A percentile compares a stretch with the other conserved stretches of the same genome.
Evolutionary conservation across 129 eudicot genomes (phyloP).

Genomic region (Helianthus annuus): DNA sequence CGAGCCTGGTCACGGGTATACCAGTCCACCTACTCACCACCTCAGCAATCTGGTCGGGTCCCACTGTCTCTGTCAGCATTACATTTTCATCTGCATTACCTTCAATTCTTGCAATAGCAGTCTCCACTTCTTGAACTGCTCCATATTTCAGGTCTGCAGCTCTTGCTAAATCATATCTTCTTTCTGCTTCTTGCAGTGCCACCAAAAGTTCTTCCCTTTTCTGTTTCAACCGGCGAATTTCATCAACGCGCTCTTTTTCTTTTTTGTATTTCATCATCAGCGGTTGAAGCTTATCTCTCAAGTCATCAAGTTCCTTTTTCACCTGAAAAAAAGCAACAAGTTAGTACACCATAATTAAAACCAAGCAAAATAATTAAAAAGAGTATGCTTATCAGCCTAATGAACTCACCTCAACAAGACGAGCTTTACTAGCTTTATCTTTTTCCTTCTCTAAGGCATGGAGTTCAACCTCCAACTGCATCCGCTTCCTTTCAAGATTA

Average conservation of each 20-base stretch:
- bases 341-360: not conserved
- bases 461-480: constrained; percentile 76
- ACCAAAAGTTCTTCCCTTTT: constrained; percentile 69
- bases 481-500: constrained; percentile 75
- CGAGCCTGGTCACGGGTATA: constrained; percentile 87
- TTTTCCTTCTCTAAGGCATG: constrained; percentile 96
- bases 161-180: constrained; percentile 83
- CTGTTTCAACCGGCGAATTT: constrained; percentile 75
- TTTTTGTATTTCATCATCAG: constrained; percentile 77
- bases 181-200: constrained; percentile 83
- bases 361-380: not conserved
- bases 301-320: constrained; percentile 65
- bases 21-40: constrained; percentile 99
- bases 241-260: constrained; percentile 85
- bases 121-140: constrained; percentile 84
- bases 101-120: constrained; percentile 72
- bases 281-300: constrained; percentile 87
- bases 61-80: constrained; percentile 83
- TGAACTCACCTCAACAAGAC: constrained; percentile 61
- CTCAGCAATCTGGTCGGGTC: constrained; percentile 94
- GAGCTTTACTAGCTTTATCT: constrained; percentile 87
- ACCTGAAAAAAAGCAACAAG: constrained; percentile 32
- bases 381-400: not conserved
- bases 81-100: constrained; percentile 51
- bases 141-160: constrained; percentile 90